Evolutionary conservation across 176 grass and related monocot species (phyloP).

Genomic region (Canna indica): DNA sequence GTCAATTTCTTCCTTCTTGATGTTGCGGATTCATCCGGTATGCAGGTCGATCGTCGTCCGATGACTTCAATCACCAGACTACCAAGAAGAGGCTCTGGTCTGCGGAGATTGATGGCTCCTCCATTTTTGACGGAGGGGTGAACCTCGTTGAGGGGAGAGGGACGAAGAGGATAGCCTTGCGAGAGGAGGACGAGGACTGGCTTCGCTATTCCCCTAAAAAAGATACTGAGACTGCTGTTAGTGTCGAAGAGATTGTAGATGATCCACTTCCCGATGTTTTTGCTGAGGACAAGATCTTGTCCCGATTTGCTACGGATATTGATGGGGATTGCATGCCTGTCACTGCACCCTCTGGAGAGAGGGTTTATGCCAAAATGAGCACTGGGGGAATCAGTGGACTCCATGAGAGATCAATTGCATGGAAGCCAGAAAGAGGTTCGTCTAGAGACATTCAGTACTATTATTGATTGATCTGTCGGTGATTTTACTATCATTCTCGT

Average conservation of each 20-base stretch:
- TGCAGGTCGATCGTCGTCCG: not conserved
- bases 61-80: not conserved
- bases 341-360: conserved; percentile 61
- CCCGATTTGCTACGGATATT: conserved; percentile 66
- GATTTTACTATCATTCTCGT: not conserved
- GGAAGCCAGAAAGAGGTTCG: conserved; percentile 13
- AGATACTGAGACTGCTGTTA: conserved; percentile 14
- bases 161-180: conserved; percentile 32
- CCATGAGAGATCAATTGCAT: conserved; percentile 5
- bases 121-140: conserved; percentile 7
- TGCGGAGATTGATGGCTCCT: conserved; percentile 14
- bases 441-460: not conserved
- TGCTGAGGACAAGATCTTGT: conserved; percentile 42
- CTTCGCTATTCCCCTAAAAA: conserved; percentile 30
- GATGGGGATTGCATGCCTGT: conserved; percentile 56
- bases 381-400: not conserved
- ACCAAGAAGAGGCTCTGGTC: conserved; percentile 5
- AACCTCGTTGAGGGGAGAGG: conserved; percentile 19
- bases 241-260: conserved; percentile 21
- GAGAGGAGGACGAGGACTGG: conserved; percentile 29
- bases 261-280: conserved; percentile 29
- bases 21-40: not conserved
- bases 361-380: conserved; percentile 67
- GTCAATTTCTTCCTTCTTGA: not conserved
- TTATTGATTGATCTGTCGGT: not conserved